A percentile compares a stretch with the other conserved stretches of the same genome.
These are phyloP conservation scores for Pisolithus microcarpus DNA, from an alignment of 768 basidiomycete genomes.

Conservation along the genomic window DNA sequence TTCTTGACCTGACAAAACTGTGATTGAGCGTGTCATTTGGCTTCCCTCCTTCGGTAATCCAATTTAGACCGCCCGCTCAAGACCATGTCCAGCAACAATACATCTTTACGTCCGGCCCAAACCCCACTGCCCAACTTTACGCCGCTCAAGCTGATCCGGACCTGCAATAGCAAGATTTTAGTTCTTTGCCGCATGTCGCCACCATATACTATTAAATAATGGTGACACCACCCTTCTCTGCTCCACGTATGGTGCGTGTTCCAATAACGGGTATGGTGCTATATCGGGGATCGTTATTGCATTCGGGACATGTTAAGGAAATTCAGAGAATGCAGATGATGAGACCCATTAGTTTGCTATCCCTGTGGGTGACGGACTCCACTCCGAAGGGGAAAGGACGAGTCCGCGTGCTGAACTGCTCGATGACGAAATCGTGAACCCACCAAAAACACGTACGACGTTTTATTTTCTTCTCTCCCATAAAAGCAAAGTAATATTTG, in stretches of 20 bases:
- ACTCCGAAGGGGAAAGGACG: conserved; percentile 14
- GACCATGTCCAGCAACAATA: too few species aligned
- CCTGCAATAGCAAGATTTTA: not conserved
- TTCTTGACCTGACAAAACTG: too few species aligned
- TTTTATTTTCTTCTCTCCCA: too few species aligned
- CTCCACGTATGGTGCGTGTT: conserved; percentile 31
- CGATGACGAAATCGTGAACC: not conserved
- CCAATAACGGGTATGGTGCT: conserved; percentile 22
- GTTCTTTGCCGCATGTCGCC: conserved; percentile 6
- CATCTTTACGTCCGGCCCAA: not conserved
- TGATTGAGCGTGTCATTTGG: too few species aligned
- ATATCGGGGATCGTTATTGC: conserved; percentile 18
- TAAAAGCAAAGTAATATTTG: conserved; percentile 15
- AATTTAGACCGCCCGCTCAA: too few species aligned
- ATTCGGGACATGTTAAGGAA: not conserved
- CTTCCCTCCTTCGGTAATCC: too few species aligned
- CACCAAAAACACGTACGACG: not conserved
- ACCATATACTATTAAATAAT: too few species aligned
- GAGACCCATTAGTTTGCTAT: conserved; percentile 10
- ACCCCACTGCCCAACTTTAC: not conserved
- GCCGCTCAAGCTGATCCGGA: not conserved
- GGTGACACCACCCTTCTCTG: too few species aligned
- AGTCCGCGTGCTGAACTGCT: conserved; percentile 28
- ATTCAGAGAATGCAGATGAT: too few species aligned
- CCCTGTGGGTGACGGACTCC: conserved; percentile 17